Conservation (phyloP, 1,284 basidiomycete genomes). For the Phellinidium pouzarii region DNA sequence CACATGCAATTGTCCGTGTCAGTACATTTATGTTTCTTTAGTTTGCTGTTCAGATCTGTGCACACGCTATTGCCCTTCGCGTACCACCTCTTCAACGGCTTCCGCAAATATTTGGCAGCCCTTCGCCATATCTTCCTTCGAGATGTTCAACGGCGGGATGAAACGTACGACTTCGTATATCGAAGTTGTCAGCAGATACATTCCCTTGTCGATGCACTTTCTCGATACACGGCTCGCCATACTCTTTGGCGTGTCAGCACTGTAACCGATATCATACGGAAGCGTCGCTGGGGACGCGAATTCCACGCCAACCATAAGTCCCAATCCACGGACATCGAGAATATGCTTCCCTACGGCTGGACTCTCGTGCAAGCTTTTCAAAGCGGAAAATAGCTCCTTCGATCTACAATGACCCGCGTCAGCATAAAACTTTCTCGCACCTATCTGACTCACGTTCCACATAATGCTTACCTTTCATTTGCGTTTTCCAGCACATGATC, state of each 20-base stretch:
- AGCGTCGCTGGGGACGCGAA: slow-evolving; percentile 57
- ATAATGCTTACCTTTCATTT: slow-evolving; percentile 46
- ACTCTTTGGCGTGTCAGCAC: slow-evolving; percentile 45
- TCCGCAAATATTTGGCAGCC: slow-evolving; percentile 55
- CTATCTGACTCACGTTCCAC: slow-evolving; percentile 15
- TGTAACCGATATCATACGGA: slow-evolving; percentile 35
- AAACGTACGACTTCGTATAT: slow-evolving; percentile 78
- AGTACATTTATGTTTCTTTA: background rate
- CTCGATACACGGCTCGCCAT: slow-evolving; percentile 73
- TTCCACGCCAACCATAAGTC: slow-evolving; percentile 79
- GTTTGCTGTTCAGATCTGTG: background rate
- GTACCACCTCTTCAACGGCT: slow-evolving; percentile 57
- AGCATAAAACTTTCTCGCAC: background rate
- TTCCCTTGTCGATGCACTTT: slow-evolving; percentile 77
- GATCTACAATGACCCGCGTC: slow-evolving; percentile 41
- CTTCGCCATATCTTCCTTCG: slow-evolving; percentile 52
- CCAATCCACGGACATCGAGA: slow-evolving; percentile 71
- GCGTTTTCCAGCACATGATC: slow-evolving; percentile 81
- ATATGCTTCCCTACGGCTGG: slow-evolving; percentile 48
- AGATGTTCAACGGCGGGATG: slow-evolving; percentile 66
- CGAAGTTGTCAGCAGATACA: slow-evolving; percentile 77
- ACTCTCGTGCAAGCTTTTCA: slow-evolving; percentile 51
- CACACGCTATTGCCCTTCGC: slow-evolving; percentile 33
- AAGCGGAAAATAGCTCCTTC: slow-evolving; percentile 57
- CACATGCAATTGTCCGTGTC: background rate